Base-by-base conservation (phyloP, 2,329 filamentous ascomycete genomes). In the Immersiporthe knoxdaviesiana region DNA sequence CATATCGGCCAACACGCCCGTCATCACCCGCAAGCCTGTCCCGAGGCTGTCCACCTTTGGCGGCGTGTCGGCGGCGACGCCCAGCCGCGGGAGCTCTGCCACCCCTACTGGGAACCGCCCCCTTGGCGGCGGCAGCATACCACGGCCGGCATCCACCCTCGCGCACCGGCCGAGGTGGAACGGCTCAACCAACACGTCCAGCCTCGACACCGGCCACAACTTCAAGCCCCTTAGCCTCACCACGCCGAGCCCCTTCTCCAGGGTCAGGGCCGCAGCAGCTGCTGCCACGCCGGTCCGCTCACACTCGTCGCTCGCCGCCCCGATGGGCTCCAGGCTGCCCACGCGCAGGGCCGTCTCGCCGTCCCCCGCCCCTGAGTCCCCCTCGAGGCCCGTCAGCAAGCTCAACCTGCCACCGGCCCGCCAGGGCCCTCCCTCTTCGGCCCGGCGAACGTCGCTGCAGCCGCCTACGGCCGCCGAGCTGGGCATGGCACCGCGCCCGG, bases 101-200 rank as follows among this genome's bases (percentile, higher is more conserved):
- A 88, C 87, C 0, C 84, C 86, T 6, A 85, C 80, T 72, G 74
- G 77, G 69, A 74, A 81, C 79, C 72, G 79, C 74, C 27, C 35
- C 74, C 27, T 27, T 61, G 69, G 63, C 44, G 69, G 60, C 44
- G 75, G 74, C 67, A 78, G 74, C 67, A 75, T 81, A 63, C 77
- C 84, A 67, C 82, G 84, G 64, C 81, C 85, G 68, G 76, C 81
- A 52, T 81, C 83, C 1, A 82, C 82, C 14, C 73, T 84, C 44
- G 77, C 85, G 68, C 83, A 86, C 68, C 88, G 91, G 64, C 92
- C 92, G 3, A 86, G 89, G 69, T 96, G 92, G 92, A 95, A 90
- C 75, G 76, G 75, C 14, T 91, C 89, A 39, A 87, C 89, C 7
- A 93, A 91, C 74, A 85, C 87, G 5, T 81, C 81, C 8, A 85